phyloP scores from a whole-genome alignment of 768 basidiomycete genomes.

The Psilocybe tampanensis region DNA sequence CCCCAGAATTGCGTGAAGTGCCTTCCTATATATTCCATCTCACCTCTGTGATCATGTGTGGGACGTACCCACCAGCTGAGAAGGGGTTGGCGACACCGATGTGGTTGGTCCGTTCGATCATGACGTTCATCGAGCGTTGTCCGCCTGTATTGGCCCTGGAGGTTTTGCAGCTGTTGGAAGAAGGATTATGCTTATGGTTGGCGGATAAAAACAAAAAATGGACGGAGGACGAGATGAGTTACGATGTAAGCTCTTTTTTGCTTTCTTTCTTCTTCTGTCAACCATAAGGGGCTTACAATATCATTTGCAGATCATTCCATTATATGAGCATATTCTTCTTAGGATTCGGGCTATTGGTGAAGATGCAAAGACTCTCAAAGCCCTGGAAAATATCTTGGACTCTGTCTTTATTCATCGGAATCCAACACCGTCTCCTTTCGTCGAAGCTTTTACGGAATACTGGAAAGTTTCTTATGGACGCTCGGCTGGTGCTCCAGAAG shows the following conservation, averaged over 20 bases:
- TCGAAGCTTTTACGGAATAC: conserved; percentile 60
- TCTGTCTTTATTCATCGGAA: conserved; percentile 60
- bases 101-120: conserved; percentile 66
- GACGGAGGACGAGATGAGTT: conserved; percentile 53
- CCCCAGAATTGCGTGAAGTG: conserved; percentile 50
- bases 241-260: conserved; percentile 49
- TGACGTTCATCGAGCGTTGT: conserved; percentile 55
- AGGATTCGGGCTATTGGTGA: conserved; percentile 50
- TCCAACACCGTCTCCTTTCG: conserved; percentile 48
- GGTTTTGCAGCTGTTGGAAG: conserved; percentile 52
- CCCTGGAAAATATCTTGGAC: conserved; percentile 52
- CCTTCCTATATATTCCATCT: conserved; percentile 60
- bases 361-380: conserved; percentile 41
- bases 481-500: conserved; percentile 39
- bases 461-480: conserved; percentile 56
- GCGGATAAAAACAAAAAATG: conserved; percentile 57
- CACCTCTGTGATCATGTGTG: conserved; percentile 57
- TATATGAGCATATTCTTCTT: conserved; percentile 64
- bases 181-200: conserved; percentile 63
- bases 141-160: conserved; percentile 47
- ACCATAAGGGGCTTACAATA: background rate
- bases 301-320: conserved; percentile 51
- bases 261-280: background rate
- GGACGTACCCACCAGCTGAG: conserved; percentile 68
- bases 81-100: conserved; percentile 53